phyloP scores from a whole-genome alignment of 257 asterid species.

The Penstemon barbatus region DNA sequence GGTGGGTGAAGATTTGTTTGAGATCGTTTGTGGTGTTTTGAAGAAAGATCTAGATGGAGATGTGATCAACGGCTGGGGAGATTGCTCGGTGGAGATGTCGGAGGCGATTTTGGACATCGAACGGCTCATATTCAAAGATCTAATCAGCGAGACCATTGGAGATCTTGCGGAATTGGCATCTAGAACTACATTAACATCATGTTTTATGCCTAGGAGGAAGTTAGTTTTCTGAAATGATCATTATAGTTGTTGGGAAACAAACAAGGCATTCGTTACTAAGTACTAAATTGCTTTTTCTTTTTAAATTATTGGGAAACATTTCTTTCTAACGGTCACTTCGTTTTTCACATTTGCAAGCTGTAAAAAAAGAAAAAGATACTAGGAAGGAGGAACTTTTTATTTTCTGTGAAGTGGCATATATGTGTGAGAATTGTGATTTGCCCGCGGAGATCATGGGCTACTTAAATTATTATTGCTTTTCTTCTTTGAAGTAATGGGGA shows the following conservation, averaged over 20 bases:
- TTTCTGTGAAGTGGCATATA: conserved; percentile 40
- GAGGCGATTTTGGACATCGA: conserved; percentile 76
- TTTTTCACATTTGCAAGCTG: conserved; percentile 43
- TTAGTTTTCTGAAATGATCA: conserved; percentile 50
- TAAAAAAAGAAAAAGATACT: conserved; percentile 28
- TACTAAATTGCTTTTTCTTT: not conserved
- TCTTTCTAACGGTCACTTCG: conserved; percentile 30
- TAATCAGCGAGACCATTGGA: conserved; percentile 63
- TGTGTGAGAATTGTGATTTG: conserved; percentile 38
- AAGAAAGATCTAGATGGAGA: conserved; percentile 73
- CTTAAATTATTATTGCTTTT: too few relatives aligned
- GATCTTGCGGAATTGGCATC: conserved; percentile 62
- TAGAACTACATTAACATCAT: conserved; percentile 25
- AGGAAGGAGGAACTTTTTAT: conserved; percentile 17
- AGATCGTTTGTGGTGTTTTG: conserved; percentile 62
- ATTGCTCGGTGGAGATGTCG: conserved; percentile 66
- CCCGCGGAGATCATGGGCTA: conserved; percentile 27
- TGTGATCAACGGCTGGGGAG: conserved; percentile 66
- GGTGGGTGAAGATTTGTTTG: conserved; percentile 52
- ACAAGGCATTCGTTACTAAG: not conserved
- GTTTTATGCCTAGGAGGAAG: conserved; percentile 59
- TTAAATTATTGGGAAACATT: conserved; percentile 34
- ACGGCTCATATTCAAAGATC: conserved; percentile 77
- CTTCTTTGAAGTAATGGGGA: too few relatives aligned
- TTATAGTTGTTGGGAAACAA: not conserved